Evolutionary conservation across 108 stramenopile species (phyloP).

Genomic region (Conticribra guillardii): DNA sequence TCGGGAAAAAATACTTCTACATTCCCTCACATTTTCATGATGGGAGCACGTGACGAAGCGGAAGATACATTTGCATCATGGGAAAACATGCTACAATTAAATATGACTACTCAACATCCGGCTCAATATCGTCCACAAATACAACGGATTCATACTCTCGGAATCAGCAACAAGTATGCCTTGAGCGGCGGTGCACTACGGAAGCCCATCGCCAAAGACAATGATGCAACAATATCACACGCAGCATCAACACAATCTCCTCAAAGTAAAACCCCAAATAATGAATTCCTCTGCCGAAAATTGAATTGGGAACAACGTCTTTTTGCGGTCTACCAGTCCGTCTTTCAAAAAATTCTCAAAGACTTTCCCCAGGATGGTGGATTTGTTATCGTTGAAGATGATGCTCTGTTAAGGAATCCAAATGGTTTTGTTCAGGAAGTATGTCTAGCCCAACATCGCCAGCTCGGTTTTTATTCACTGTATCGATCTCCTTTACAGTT

Average conservation of each 20-base stretch:
- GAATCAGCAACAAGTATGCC: conserved; percentile 42
- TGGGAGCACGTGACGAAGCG: conserved; percentile 37
- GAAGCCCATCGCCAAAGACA: background rate
- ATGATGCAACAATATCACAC: background rate
- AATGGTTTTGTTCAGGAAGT: conserved; percentile 25
- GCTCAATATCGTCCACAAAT: conserved; percentile 9
- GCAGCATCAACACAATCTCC: background rate
- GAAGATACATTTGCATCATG: conserved; percentile 40
- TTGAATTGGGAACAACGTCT: conserved; percentile 52
- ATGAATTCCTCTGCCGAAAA: conserved; percentile 28
- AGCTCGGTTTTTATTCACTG: conserved; percentile 39
- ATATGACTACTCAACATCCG: background rate
- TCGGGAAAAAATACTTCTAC: background rate
- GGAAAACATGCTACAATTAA: conserved; percentile 6
- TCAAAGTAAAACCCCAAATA: background rate
- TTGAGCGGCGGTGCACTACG: conserved; percentile 32
- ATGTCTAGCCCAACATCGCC: conserved; percentile 22
- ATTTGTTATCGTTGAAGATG: conserved; percentile 49
- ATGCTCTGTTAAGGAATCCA: conserved; percentile 28
- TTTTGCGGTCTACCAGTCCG: conserved; percentile 40
- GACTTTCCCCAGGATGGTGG: conserved; percentile 32
- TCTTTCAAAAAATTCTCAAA: conserved; percentile 25
- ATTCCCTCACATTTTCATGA: conserved; percentile 49
- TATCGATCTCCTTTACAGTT: conserved; percentile 43
- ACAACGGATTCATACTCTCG: conserved; percentile 38